Base-by-base conservation (phyloP, 208 protist species). In the Polymyxa betae region DNA sequence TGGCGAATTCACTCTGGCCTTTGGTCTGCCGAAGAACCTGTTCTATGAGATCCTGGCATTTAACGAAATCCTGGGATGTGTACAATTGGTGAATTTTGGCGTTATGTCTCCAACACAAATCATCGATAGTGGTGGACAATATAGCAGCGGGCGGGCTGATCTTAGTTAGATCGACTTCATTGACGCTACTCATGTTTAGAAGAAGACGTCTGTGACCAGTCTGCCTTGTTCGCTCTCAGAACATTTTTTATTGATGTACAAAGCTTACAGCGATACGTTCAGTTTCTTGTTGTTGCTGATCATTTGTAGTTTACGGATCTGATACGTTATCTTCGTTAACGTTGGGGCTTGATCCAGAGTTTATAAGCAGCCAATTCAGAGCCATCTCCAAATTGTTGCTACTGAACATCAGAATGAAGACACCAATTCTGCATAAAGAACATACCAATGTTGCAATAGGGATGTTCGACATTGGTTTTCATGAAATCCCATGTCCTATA, bases 31-130 rank as follows among this genome's bases (percentile, higher is more conserved):
- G 41, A 44, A 98, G 92, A 90, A 97, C 95, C 0, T 94, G 88
- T 52, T 98, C 97, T 68, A 98, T 97, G 0, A 97, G 92, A 40
- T 78, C 88, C 44, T 96, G 77, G 93, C 97, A 98, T 45, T 95
- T 94, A 35, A 92, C 92, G 92, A 96, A 97, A 77, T 98, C 96
- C 87, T 98, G 95, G 12, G 94, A 93, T n/a, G 95, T 90, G 92
- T 96, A 98, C 32, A 98, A 93, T 78, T 96, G 52, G 88, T 98
- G 96, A 66, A 98, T 98, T 20, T 97, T 93, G 94, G 96, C 97
- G 94, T 98, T 98, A 5, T 20, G 60, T n/a, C 72, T 5, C 12
- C 49, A 29, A 24, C 49, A 29, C 12, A 24, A 5, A 5, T 5
- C 49, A 5, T 5, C 24, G 5, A 24, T 24, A 24, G 12, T 24